A percentile compares a stretch with the other conserved stretches of the same genome.
These are phyloP conservation scores for Neostapfia colusana DNA, from an alignment of 176 grass and related monocot species.

Conservation along the genomic window DNA sequence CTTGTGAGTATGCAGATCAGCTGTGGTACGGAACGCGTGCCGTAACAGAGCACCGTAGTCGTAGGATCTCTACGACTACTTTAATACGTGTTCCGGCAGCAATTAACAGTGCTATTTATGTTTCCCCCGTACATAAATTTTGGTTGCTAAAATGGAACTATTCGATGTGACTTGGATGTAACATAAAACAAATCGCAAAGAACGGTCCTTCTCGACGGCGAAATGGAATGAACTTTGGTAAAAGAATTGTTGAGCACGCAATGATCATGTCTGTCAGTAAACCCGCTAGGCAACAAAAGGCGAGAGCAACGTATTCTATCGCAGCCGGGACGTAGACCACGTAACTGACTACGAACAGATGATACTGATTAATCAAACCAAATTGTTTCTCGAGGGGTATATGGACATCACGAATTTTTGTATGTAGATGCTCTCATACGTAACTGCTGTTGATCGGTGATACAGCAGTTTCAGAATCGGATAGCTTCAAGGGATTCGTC, in stretches of 20 bases:
- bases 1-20: neutral
- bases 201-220: neutral
- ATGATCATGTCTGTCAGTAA: slow-evolving; percentile 2
- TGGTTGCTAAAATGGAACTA: neutral
- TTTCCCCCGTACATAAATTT: neutral
- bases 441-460: neutral
- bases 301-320: slow-evolving; percentile 8
- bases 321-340: slow-evolving; percentile 42
- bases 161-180: neutral
- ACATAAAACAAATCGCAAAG: neutral
- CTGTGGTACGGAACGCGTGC: neutral
- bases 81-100: neutral
- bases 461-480: slow-evolving; percentile 7
- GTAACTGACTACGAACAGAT: slow-evolving; percentile 15
- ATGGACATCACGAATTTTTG: slow-evolving; percentile 7
- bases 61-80: neutral
- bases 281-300: slow-evolving; percentile 1
- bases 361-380: neutral
- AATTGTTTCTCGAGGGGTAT: neutral
- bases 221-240: slow-evolving; percentile 16
- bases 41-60: neutral
- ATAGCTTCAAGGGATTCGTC: neutral
- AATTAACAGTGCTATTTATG: neutral
- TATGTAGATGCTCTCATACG: slow-evolving; percentile 9
- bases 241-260: neutral